A percentile compares a stretch with the other conserved stretches of the same genome.
phyloP scores from a whole-genome alignment of 345 rosid genomes.

The Streptanthus diversifolius region DNA sequence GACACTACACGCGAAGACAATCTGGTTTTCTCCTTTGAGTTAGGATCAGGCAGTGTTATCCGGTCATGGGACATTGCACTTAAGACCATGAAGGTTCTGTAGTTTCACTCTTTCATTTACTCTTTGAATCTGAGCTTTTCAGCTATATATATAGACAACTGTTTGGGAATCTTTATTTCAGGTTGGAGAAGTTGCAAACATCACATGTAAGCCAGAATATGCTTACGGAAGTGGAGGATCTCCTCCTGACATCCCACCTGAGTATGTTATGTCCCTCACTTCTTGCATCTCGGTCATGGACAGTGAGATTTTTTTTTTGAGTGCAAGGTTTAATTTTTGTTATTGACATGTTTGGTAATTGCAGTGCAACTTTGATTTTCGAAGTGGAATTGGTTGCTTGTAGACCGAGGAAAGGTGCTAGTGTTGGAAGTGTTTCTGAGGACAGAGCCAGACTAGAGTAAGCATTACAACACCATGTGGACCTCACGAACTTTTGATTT shows the following conservation, averaged over 20 bases:
- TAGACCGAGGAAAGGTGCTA: conserved; percentile 78
- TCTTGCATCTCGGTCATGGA: not conserved
- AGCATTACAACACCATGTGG: conserved; percentile 24
- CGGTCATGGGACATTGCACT: conserved; percentile 85
- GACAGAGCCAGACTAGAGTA: conserved; percentile 93
- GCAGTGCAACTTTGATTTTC: conserved; percentile 81
- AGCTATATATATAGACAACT: not conserved
- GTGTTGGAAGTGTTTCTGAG: conserved; percentile 60
- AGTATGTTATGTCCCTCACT: conserved; percentile 42
- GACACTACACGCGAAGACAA: conserved; percentile 90
- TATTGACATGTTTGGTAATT: conserved; percentile 4
- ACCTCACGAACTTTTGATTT: not conserved
- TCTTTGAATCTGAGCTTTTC: not conserved
- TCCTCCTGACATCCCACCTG: conserved; percentile 85
- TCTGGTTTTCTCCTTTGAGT: conserved; percentile 77
- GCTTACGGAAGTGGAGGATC: conserved; percentile 89
- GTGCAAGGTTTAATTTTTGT: not conserved
- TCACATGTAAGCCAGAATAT: conserved; percentile 90
- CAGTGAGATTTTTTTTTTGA: not conserved
- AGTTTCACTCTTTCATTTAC: not conserved
- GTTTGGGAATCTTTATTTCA: conserved; percentile 17
- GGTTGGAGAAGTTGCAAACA: conserved; percentile 96
- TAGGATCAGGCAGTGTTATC: conserved; percentile 81
- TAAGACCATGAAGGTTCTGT: conserved; percentile 76
- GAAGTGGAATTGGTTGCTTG: conserved; percentile 84